These are phyloP conservation scores for Sporothrix brasiliensis DNA, from an alignment of 2,329 filamentous ascomycete genomes.

Conservation along the genomic window DNA sequence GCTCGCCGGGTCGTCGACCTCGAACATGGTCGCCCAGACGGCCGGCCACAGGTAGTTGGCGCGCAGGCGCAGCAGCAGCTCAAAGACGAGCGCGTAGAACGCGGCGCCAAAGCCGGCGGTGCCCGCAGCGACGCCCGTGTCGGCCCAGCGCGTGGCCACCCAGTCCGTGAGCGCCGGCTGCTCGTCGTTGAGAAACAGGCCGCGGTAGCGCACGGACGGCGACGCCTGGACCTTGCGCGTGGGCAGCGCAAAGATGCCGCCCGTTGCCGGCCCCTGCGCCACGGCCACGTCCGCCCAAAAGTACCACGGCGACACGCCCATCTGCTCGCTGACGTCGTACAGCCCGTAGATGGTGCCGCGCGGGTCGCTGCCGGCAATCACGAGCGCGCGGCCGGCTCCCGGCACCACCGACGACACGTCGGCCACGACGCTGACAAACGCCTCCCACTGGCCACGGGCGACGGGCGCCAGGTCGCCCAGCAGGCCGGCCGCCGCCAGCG, in stretches of 20 bases:
- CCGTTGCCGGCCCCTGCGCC: conserved; percentile 42
- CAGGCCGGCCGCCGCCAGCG: conserved; percentile 57
- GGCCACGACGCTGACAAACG: conserved; percentile 64
- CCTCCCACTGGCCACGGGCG: conserved; percentile 69
- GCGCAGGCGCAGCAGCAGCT: conserved; percentile 67
- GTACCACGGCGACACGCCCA: conserved; percentile 72
- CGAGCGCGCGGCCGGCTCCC: conserved; percentile 60
- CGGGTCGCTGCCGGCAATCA: conserved; percentile 68
- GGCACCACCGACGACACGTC: conserved; percentile 53
- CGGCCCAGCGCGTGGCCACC: conserved; percentile 52
- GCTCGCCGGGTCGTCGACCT: conserved; percentile 69
- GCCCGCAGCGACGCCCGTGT: conserved; percentile 50
- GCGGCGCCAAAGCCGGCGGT: conserved; percentile 53
- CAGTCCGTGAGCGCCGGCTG: conserved; percentile 69
- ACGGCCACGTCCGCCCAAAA: conserved; percentile 67
- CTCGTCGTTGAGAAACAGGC: conserved; percentile 72
- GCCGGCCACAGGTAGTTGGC: conserved; percentile 76
- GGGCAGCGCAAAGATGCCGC: conserved; percentile 58
- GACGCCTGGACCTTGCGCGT: conserved; percentile 59
- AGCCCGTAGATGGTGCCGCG: conserved; percentile 70
- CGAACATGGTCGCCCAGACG: conserved; percentile 69
- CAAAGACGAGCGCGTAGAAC: conserved; percentile 71
- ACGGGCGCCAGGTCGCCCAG: conserved; percentile 55
- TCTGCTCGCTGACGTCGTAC: conserved; percentile 73
- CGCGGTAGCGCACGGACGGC: conserved; percentile 68